Evolutionary conservation across 179 eudicot species (phyloP), one percentile per base, ranked within the genome.

Genomic region (Nepenthes alata): DNA sequence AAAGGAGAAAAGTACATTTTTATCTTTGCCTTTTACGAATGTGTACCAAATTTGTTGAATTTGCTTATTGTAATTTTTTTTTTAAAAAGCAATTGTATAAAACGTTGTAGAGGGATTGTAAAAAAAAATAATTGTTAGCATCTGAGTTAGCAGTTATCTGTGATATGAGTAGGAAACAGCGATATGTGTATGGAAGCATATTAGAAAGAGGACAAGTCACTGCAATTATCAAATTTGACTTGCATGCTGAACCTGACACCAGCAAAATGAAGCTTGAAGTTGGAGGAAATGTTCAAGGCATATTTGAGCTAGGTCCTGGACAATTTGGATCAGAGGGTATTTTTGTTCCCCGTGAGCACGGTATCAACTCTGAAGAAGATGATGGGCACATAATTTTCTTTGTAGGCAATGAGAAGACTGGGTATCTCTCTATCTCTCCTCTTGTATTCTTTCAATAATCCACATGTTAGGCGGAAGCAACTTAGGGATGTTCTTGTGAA

Each of bases 361-460:
- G 78, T 11, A 58, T 67, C 38, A 53, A 58, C 61, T 76, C 77
- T 67, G 78, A 74, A 68, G 87, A 82, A 72, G 87, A 82, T 68
- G 87, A 79, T 66, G 87, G 87, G 35, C 77, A 82, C 80, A 67
- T 82, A 62, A 74, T 82, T 35, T 77, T 74, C 76, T 82, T 82
- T 70, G 77, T 62, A 14, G 80, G 79, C 65, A 75, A 82, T 63
- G 87, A 82, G 60, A 70, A 45, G 34, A 82, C 75, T 6, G 84
- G 84, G 84, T 82, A 82, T 47, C 48, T 41, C 53, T 41, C 16
- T 45, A 2, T 54, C 48, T 66, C 44, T 39, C 15, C 34, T 12
- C 5, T 12, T 9, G 5, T 53, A 6, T 5, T 53, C 49, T 6
- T 5, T 5, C 49, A 45, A 45, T 45, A 45, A 45, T 45, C 49